A percentile compares a stretch with the other conserved stretches of the same genome.
These are phyloP conservation scores for Chiua sp. DNA, from an alignment of 1,284 basidiomycete genomes.

Conservation along the genomic window DNA sequence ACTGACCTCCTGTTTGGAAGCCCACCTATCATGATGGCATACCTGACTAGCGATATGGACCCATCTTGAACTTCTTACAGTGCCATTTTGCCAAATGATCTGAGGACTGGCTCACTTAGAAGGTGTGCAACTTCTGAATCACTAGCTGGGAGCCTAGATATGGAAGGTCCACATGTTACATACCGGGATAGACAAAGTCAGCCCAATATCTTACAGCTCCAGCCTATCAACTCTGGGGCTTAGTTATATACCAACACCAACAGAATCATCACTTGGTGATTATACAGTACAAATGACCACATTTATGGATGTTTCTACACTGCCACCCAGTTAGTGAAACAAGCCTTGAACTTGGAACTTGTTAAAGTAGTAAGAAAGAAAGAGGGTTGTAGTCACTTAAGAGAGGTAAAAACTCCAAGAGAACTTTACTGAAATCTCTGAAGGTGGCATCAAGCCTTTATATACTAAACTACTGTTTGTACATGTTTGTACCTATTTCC, in stretches of 20 bases:
- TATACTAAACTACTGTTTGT: too few relatives aligned
- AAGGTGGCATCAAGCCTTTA: too few relatives aligned
- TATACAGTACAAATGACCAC: conserved; percentile 58
- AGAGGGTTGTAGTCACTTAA: too few relatives aligned
- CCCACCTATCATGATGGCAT: not conserved
- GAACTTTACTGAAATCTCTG: too few relatives aligned
- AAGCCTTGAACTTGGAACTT: too few relatives aligned
- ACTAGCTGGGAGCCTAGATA: conserved; percentile 18
- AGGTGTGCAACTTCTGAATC: conserved; percentile 27
- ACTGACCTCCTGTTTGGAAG: conserved; percentile 27
- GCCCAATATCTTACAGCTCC: conserved; percentile 25
- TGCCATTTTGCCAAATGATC: conserved; percentile 8
- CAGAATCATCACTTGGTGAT: conserved; percentile 57
- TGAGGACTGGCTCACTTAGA: conserved; percentile 20
- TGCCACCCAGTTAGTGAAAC: conserved; percentile 25
- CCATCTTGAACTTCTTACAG: not conserved
- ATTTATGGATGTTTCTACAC: conserved; percentile 48
- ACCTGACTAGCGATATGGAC: conserved; percentile 10
- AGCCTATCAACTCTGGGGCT: conserved; percentile 59
- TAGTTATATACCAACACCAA: conserved; percentile 59
- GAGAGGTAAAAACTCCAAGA: too few relatives aligned
- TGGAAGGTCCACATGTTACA: conserved; percentile 15
- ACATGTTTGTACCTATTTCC: too few relatives aligned
- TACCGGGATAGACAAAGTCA: conserved; percentile 10
- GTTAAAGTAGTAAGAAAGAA: too few relatives aligned